These are phyloP conservation scores for Fusarium musae DNA, from an alignment of 2,329 filamentous ascomycete genomes.

Conservation along the genomic window DNA sequence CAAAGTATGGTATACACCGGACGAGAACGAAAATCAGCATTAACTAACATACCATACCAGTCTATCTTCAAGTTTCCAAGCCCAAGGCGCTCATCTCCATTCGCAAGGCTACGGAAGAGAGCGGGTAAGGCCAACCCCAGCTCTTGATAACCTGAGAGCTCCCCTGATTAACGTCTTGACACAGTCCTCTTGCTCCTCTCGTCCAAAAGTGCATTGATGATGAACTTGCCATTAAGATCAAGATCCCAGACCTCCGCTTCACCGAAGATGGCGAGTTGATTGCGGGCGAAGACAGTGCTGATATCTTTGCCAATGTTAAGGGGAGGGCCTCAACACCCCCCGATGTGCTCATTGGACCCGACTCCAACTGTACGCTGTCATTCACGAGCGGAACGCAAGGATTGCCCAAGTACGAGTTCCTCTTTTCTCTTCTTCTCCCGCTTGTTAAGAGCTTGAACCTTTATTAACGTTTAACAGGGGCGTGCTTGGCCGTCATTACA, in stretches of 20 bases:
- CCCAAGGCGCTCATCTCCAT: neutral
- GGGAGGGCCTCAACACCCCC: neutral
- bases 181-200: neutral
- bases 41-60: neutral
- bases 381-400: slow-evolving; percentile 1
- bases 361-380: neutral
- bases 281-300: neutral
- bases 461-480: neutral
- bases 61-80: neutral
- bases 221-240: neutral
- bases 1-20: neutral
- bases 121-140: neutral
- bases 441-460: neutral
- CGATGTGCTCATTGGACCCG: neutral
- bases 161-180: neutral
- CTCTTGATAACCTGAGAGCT: neutral
- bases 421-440: neutral
- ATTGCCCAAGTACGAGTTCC: neutral
- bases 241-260: neutral
- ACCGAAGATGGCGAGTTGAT: neutral
- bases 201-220: slow-evolving; percentile 1
- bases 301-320: neutral
- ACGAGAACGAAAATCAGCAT: neutral
- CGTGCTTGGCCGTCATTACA: neutral
- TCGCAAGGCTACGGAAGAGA: slow-evolving; percentile 1